These are phyloP conservation scores for Colletotrichum graminicola DNA, from an alignment of 2,329 filamentous ascomycete species.

Conservation along the genomic window DNA sequence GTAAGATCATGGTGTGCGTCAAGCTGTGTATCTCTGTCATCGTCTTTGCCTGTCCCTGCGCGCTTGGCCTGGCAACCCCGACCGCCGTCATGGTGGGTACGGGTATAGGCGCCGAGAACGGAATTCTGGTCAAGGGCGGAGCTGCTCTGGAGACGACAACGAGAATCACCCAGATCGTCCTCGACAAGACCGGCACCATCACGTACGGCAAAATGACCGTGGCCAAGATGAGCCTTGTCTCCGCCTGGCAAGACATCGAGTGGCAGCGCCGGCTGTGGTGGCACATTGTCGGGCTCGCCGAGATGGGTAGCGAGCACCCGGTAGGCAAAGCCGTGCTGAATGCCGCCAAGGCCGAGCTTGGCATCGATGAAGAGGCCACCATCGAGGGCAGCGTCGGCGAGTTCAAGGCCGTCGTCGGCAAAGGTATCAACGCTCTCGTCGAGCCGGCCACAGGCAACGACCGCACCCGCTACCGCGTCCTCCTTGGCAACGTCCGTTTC, in stretches of 20 bases:
- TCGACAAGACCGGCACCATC: slow-evolving; percentile 96
- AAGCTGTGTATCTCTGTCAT: slow-evolving; percentile 99
- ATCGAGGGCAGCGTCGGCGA: slow-evolving; percentile 88
- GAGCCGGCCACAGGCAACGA: slow-evolving; percentile 79
- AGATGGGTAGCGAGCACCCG: slow-evolving; percentile 96
- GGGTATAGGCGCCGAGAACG: slow-evolving; percentile 94
- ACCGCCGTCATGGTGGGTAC: slow-evolving; percentile 99
- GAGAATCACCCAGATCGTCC: slow-evolving; percentile 88
- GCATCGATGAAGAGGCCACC: slow-evolving; percentile 76
- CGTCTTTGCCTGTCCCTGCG: slow-evolving; percentile 97
- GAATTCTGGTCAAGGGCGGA: slow-evolving; percentile 97
- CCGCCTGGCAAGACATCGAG: slow-evolving; percentile 77
- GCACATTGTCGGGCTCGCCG: slow-evolving; percentile 94
- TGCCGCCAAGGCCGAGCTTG: slow-evolving; percentile 81
- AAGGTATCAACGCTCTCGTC: slow-evolving; percentile 84
- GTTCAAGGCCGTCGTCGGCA: slow-evolving; percentile 85
- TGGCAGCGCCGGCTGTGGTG: slow-evolving; percentile 87
- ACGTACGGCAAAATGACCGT: slow-evolving; percentile 97
- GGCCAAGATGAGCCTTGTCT: slow-evolving; percentile 74
- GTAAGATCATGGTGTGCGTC: slow-evolving; percentile 94
- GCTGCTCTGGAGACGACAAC: slow-evolving; percentile 92
- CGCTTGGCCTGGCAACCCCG: slow-evolving; percentile 93
- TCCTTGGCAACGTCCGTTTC: slow-evolving; percentile 86
- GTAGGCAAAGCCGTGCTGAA: slow-evolving; percentile 89
- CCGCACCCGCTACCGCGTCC: slow-evolving; percentile 79